These are phyloP conservation scores for Dimocarpus longan DNA, from an alignment of 345 rosid genomes.

Conservation along the genomic window DNA sequence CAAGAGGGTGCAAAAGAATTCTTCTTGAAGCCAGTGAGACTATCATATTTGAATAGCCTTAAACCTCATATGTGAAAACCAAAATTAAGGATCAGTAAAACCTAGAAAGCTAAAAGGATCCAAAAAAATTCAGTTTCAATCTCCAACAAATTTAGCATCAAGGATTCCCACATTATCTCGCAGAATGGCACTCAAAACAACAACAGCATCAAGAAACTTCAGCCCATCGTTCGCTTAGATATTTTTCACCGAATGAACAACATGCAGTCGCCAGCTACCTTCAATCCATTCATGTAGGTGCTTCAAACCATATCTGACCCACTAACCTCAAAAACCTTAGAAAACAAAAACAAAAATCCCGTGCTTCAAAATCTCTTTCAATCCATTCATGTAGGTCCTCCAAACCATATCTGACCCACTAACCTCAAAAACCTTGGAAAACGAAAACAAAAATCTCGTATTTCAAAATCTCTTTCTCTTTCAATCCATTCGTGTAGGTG, in stretches of 20 bases:
- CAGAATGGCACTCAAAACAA: slow-evolving; percentile 41
- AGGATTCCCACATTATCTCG: slow-evolving; percentile 34
- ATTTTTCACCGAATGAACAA: slow-evolving; percentile 24
- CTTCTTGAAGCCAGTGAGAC: slow-evolving; percentile 60
- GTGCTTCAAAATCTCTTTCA: not conserved
- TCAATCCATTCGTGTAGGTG: no score
- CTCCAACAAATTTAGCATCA: slow-evolving; percentile 28
- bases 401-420: no score
- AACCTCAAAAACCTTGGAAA: no score
- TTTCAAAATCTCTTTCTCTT: no score
- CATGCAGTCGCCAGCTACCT: slow-evolving; percentile 22
- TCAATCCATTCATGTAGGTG: slow-evolving; percentile 28
- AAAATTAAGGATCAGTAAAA: slow-evolving; percentile 31
- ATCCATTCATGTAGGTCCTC: no score
- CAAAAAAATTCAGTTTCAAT: slow-evolving; percentile 24
- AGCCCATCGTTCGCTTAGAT: slow-evolving; percentile 18
- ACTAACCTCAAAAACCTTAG: slow-evolving; percentile 37
- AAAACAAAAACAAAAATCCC: not conserved
- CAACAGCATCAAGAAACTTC: slow-evolving; percentile 31
- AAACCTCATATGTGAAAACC: slow-evolving; percentile 56
- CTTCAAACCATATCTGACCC: slow-evolving; percentile 33
- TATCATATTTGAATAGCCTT: slow-evolving; percentile 58
- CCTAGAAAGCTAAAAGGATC: slow-evolving; percentile 20
- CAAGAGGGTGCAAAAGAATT: slow-evolving; percentile 82
- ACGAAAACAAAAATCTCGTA: no score